Conservation (phyloP, 2,329 filamentous ascomycete genomes). For the Fusarium subtropicale region DNA sequence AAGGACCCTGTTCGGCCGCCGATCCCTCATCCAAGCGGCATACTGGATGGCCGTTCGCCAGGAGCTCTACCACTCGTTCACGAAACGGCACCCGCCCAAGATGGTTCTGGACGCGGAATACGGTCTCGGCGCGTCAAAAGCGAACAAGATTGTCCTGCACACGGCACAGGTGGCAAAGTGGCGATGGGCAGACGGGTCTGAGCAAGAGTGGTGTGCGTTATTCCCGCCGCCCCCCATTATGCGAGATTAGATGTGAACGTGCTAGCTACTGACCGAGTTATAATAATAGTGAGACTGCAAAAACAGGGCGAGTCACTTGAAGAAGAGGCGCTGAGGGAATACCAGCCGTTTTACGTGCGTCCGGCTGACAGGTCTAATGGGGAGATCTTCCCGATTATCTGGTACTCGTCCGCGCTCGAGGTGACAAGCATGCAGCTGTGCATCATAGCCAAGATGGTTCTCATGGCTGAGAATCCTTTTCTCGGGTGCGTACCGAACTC, state of each 20-base stretch:
- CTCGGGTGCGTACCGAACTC: constrained; percentile 46
- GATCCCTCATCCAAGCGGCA: constrained; percentile 54
- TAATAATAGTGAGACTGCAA: constrained; percentile 49
- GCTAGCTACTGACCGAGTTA: background rate
- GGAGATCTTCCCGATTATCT: constrained; percentile 56
- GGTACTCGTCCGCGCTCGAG: constrained; percentile 55
- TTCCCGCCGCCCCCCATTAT: background rate
- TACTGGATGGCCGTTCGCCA: constrained; percentile 58
- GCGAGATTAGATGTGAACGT: background rate
- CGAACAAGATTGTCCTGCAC: constrained; percentile 57
- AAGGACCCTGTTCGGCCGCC: constrained; percentile 51
- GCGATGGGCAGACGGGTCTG: constrained; percentile 54
- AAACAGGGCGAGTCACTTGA: constrained; percentile 53
- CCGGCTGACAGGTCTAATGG: constrained; percentile 52
- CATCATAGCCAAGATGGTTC: constrained; percentile 55
- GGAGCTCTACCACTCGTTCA: constrained; percentile 57
- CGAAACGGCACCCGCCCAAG: constrained; percentile 53
- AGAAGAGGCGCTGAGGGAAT: constrained; percentile 48
- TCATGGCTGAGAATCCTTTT: constrained; percentile 55
- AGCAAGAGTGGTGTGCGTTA: constrained; percentile 54
- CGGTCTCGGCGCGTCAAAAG: constrained; percentile 52
- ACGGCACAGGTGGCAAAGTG: constrained; percentile 57
- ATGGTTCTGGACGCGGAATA: constrained; percentile 52
- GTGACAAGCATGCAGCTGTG: constrained; percentile 56
- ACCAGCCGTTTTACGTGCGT: constrained; percentile 52